Percentiles rank a stretch among this genome's conserved stretches.
Conservation (phyloP, 306 rosid species). For the Corylus heterophylla region DNA sequence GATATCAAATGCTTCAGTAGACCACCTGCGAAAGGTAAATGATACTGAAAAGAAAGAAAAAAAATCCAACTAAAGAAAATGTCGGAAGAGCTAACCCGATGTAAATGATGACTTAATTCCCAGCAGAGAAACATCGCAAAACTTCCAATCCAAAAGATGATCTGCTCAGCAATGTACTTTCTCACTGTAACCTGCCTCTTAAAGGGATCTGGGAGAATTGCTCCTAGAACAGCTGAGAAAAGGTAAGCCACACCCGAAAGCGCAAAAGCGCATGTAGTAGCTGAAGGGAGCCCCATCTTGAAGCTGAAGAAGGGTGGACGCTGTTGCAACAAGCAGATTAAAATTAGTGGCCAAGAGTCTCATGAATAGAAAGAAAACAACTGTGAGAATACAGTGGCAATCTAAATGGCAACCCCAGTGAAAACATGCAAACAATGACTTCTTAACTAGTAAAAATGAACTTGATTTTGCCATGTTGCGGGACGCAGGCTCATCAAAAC, state of each 20-base stretch:
- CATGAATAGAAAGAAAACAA: slow-evolving; percentile 4
- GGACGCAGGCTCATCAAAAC: background rate
- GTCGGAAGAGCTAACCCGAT: slow-evolving; percentile 59
- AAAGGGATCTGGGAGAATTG: slow-evolving; percentile 52
- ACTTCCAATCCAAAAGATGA: slow-evolving; percentile 49
- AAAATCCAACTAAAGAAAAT: slow-evolving; percentile 4
- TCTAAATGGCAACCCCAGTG: background rate
- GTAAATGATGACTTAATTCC: slow-evolving; percentile 84
- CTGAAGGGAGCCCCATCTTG: slow-evolving; percentile 85
- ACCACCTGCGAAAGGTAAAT: slow-evolving; percentile 1
- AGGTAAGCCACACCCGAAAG: slow-evolving; percentile 60
- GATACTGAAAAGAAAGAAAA: slow-evolving; percentile 6
- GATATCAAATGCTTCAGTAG: background rate
- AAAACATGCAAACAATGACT: background rate
- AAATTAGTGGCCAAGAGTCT: slow-evolving; percentile 23
- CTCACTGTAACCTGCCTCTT: slow-evolving; percentile 36
- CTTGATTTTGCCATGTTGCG: background rate
- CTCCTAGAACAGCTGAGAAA: slow-evolving; percentile 48
- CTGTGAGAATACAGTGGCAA: background rate
- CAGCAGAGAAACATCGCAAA: slow-evolving; percentile 72
- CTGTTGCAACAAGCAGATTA: slow-evolving; percentile 46
- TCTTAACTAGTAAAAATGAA: background rate
- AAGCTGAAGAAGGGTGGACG: slow-evolving; percentile 91
- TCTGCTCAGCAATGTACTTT: slow-evolving; percentile 48
- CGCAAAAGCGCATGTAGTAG: slow-evolving; percentile 58